These are phyloP conservation scores for Kodamaea kaohsiungensis DNA, from an alignment of 805 yeast species.

Conservation along the genomic window DNA sequence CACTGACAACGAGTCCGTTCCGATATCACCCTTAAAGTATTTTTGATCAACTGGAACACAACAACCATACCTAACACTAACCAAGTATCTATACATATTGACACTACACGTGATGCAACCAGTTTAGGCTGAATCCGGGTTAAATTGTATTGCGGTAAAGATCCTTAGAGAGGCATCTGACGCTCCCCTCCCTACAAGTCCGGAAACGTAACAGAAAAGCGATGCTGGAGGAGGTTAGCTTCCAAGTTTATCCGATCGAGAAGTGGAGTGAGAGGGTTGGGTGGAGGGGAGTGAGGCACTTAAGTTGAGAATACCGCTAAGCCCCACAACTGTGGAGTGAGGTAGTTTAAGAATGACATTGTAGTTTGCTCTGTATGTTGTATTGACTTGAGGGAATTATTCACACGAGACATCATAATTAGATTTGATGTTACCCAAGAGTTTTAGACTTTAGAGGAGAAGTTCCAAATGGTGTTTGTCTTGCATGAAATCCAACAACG, in stretches of 20 bases:
- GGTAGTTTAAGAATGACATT: too few relatives aligned
- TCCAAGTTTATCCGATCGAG: not conserved
- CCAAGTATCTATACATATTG: not conserved
- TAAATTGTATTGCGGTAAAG: not conserved
- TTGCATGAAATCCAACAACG: too few relatives aligned
- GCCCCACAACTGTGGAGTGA: not conserved
- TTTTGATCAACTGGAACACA: not conserved
- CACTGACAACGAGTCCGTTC: not conserved
- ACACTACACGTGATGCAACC: not conserved
- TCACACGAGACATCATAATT: too few relatives aligned
- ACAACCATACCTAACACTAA: not conserved
- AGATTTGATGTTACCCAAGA: too few relatives aligned
- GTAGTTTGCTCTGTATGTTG: too few relatives aligned
- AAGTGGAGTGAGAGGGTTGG: not conserved
- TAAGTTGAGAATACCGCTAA: not conserved
- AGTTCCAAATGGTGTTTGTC: too few relatives aligned
- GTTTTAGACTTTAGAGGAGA: too few relatives aligned
- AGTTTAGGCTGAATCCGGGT: not conserved
- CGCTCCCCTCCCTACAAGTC: conserved; percentile 1
- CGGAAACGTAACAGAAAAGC: not conserved
- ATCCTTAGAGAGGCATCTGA: not conserved
- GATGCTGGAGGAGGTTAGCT: not conserved
- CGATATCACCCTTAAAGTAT: not conserved
- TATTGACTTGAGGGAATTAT: too few relatives aligned
- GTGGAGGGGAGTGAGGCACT: not conserved